A percentile compares a stretch with the other conserved stretches of the same genome.
Conservation (phyloP, 2,329 filamentous ascomycete genomes). For the Pyricularia sp. region DNA sequence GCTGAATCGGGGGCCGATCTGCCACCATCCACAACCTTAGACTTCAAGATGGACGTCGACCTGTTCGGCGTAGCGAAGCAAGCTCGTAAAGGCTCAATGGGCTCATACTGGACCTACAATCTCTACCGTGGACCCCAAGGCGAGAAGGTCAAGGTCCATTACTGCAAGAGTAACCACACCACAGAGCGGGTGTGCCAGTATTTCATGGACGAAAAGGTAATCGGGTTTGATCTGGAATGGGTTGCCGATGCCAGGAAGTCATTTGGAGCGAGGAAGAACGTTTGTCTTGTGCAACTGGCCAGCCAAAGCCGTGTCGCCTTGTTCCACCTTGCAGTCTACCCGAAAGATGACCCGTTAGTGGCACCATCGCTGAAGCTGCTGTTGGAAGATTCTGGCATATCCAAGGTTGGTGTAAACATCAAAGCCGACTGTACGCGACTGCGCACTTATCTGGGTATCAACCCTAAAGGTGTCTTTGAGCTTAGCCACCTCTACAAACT, state of each 20-base stretch:
- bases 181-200: constrained; percentile 54
- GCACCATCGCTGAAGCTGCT: constrained; percentile 57
- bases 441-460: constrained; percentile 49
- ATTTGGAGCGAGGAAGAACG: constrained; percentile 48
- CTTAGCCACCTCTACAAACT: constrained; percentile 71
- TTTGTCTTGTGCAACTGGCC: constrained; percentile 75
- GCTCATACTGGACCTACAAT: constrained; percentile 54
- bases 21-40: constrained; percentile 24
- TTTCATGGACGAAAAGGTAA: constrained; percentile 54
- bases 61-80: constrained; percentile 34
- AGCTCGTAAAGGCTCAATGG: constrained; percentile 27
- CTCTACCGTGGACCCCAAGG: constrained; percentile 47
- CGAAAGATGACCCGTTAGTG: constrained; percentile 48
- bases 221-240: constrained; percentile 95
- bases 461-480: constrained; percentile 59
- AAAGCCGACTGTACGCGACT: constrained; percentile 58
- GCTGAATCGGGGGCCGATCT: constrained; percentile 10
- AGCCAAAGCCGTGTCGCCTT: constrained; percentile 63
- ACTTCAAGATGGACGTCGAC: constrained; percentile 33
- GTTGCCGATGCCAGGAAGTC: constrained; percentile 32
- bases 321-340: constrained; percentile 64
- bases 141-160: constrained; percentile 55
- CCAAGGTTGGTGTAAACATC: constrained; percentile 68
- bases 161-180: constrained; percentile 55
- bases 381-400: constrained; percentile 55